A percentile compares a stretch with the other conserved stretches of the same genome.
Evolutionary conservation across 163 green algal genomes (phyloP).

Genomic region (Chlorella variabilis): DNA sequence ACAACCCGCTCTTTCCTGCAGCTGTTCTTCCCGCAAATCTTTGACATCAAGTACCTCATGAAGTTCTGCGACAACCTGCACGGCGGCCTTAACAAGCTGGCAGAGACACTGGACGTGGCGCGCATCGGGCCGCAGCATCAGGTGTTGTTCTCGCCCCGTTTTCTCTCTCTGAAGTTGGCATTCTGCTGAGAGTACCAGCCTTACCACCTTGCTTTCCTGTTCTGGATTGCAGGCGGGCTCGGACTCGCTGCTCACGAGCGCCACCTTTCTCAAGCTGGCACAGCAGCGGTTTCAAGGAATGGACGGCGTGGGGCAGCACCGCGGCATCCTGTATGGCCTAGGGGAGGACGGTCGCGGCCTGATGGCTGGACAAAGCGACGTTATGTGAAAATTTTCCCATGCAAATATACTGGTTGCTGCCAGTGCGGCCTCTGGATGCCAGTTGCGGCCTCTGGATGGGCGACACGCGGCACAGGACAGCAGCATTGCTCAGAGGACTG

Average conservation of each 20-base stretch:
- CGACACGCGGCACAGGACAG: no score
- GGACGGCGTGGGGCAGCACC: slow-evolving; percentile 66
- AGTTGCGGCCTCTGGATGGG: no score
- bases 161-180: no score
- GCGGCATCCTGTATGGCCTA: slow-evolving; percentile 93
- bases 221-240: slow-evolving; percentile 73
- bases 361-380: no score
- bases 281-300: slow-evolving; percentile 79
- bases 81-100: slow-evolving; percentile 96
- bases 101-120: slow-evolving; percentile 94
- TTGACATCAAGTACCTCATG: slow-evolving; percentile 99
- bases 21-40: slow-evolving; percentile 97
- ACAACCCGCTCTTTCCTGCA: no score
- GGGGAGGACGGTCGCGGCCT: slow-evolving; percentile 67
- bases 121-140: slow-evolving; percentile 97
- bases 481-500: no score
- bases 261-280: slow-evolving; percentile 91
- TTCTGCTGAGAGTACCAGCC: no score
- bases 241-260: slow-evolving; percentile 90
- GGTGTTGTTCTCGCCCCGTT: no score
- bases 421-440: no score
- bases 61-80: slow-evolving; percentile 98
- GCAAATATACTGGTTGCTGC: no score
- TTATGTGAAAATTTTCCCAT: no score
- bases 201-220: no score